Evolutionary conservation across 331 rosid genomes (phyloP).

Genomic region (Stylosanthes scabra): DNA sequence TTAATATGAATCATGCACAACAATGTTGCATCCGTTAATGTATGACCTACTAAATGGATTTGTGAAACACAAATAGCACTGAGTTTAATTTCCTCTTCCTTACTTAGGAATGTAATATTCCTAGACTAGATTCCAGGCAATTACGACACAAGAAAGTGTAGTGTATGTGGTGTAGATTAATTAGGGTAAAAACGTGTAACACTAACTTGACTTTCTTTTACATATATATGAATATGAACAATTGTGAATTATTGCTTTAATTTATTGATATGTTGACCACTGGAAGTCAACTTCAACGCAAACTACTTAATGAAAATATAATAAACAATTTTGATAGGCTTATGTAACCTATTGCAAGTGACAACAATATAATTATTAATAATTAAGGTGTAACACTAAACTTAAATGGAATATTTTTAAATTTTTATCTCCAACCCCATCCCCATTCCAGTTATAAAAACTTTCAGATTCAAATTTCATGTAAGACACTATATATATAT

Average conservation of each 20-base stretch:
- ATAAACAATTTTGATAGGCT: neutral
- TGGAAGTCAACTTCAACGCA: neutral
- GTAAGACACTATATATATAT: no score
- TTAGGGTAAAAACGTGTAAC: constrained; percentile 4
- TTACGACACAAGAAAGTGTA: neutral
- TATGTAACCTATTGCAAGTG: neutral
- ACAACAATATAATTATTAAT: no score
- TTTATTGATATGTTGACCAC: neutral
- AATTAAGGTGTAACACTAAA: no score
- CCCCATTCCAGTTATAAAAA: no score
- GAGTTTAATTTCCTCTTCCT: neutral
- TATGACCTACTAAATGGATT: no score
- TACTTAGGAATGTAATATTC: neutral
- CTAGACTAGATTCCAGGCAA: neutral
- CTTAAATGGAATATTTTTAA: no score
- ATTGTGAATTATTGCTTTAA: neutral
- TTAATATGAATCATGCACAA: no score
- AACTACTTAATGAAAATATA: neutral
- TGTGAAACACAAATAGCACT: neutral
- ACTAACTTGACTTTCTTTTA: neutral
- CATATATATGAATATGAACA: no score
- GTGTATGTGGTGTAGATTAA: neutral
- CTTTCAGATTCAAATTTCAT: no score
- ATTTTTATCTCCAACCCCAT: no score
- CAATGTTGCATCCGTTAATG: no score